These are phyloP conservation scores for Ormosia emarginata DNA, from an alignment of 306 rosid genomes.

Conservation along the genomic window DNA sequence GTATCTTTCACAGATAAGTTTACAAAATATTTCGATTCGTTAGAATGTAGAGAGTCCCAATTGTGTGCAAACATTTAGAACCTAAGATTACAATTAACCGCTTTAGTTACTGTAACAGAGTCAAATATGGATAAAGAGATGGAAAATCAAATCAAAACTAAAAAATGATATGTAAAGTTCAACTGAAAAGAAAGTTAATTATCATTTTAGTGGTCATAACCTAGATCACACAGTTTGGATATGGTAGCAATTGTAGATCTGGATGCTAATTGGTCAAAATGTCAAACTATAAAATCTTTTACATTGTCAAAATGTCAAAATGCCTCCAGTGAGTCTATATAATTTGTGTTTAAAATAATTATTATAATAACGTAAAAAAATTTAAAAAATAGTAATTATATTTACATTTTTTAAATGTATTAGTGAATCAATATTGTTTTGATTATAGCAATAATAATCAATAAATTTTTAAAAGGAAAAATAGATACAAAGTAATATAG, in stretches of 20 bases:
- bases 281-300: neutral
- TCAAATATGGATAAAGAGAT: neutral
- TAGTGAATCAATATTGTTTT: neutral
- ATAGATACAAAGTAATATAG: neutral
- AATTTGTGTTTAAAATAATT: neutral
- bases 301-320: neutral
- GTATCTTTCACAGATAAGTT: neutral
- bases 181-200: neutral
- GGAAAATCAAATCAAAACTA: slow-evolving; percentile 5
- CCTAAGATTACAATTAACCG: neutral
- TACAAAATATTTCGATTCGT: neutral
- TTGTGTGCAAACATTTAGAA: neutral
- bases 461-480: neutral
- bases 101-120: neutral
- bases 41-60: neutral
- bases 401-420: neutral
- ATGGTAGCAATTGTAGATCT: neutral
- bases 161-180: neutral
- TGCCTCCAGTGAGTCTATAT: neutral
- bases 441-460: neutral
- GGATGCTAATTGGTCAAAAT: neutral
- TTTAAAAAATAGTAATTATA: neutral
- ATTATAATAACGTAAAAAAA: neutral
- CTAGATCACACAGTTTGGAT: neutral
- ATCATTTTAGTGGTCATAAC: neutral